A percentile compares a stretch with the other conserved stretches of the same genome.
phyloP scores from a whole-genome alignment of 192 early-diverging fungal species.

The Coemansia sp. region DNA sequence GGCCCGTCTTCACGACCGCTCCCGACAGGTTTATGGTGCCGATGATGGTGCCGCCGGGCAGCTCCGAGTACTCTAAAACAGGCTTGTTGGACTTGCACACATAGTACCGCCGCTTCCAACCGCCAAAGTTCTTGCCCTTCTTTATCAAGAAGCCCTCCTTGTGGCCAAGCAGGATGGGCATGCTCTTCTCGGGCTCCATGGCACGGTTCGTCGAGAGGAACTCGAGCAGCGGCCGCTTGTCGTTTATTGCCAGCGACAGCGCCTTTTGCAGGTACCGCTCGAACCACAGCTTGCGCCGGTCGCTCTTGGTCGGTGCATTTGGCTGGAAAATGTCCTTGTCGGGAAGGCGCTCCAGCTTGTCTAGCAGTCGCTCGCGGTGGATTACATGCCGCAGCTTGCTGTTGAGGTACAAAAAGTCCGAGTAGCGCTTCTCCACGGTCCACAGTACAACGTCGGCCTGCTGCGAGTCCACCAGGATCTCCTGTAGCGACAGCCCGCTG shows the following conservation, averaged over 20 bases:
- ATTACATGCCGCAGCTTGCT: constrained; percentile 57
- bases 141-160: constrained; percentile 89
- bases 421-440: constrained; percentile 83
- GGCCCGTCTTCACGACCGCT: constrained; percentile 49
- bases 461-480: constrained; percentile 42
- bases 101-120: constrained; percentile 91
- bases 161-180: constrained; percentile 53
- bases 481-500: constrained; percentile 43
- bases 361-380: constrained; percentile 27
- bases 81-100: constrained; percentile 57
- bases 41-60: constrained; percentile 64
- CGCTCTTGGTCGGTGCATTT: constrained; percentile 77
- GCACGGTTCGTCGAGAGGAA: constrained; percentile 70
- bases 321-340: constrained; percentile 79
- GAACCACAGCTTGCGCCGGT: constrained; percentile 78
- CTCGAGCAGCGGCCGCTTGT: constrained; percentile 61
- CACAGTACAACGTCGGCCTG: constrained; percentile 57
- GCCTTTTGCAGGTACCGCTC: constrained; percentile 79
- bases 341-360: constrained; percentile 68
- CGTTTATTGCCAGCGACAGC: constrained; percentile 53
- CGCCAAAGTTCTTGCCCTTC: constrained; percentile 94
- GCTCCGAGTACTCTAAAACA: constrained; percentile 77
- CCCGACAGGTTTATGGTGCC: constrained; percentile 72
- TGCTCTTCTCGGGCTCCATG: constrained; percentile 42
- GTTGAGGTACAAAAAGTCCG: constrained; percentile 80